Evolutionary conservation across 768 basidiomycete genomes (phyloP), one percentile per base, ranked within the genome.

Genomic region (Lentinula lateritia): DNA sequence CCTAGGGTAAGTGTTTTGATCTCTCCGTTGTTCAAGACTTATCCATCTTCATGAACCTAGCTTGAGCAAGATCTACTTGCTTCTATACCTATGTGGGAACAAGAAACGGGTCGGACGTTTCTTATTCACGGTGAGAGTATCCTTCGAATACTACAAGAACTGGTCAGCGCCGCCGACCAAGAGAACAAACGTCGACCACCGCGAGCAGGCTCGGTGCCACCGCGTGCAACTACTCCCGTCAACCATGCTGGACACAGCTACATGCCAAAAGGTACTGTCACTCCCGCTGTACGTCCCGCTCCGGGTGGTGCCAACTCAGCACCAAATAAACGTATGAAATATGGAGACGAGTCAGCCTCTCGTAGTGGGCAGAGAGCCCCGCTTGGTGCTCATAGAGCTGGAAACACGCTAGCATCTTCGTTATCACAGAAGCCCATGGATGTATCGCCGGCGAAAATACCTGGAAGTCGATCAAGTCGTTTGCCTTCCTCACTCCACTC

Each of bases 51-150:
- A 9, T 6, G 48, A 12, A 23, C 59, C 23, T 65, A 98, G 95
- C 82, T 98, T 62, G 95, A 98, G 74, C 86, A 88, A 70, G 94
- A 98, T 63, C 80, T 99, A 2, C 75, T 96, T 5, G 71, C 77
- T 0, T 80, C 84, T 0, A 86, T 98, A 58, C 92, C 94, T 2
- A 74, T 80, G 16, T 99, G 96, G 96, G 97, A 99, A 73, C 80
- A 86, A 50, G 81, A 84, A 64, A 78, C 87, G 32, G 83, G 83
- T 0, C 80, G 85, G 15, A 80, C 85, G 1, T 98, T 98, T 81
- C 80, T 92, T 57, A 90, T 97, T 2, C 84, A 92, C 61, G 95
- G 95, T 8, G 82, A 88, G 65, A 85, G 89, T 65, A 88, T 98
- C 66, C 72, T 95, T 52, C 87, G 88, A 55, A 75, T 89, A 55